Base-by-base conservation (phyloP, 768 basidiomycete genomes). In the Hericium rajendrae region DNA sequence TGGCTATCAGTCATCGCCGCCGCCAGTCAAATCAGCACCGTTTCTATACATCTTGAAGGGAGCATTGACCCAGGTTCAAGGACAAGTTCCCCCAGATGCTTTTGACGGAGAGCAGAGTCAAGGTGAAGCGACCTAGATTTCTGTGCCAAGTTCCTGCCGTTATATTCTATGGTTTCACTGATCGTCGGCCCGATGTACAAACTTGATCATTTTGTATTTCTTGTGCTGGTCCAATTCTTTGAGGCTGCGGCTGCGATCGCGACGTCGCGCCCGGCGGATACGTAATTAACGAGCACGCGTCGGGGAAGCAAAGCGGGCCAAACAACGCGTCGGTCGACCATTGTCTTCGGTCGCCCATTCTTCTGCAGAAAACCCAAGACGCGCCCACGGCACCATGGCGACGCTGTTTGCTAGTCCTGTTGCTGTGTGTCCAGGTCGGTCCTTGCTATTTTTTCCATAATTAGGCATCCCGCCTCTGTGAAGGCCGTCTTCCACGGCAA, bases 41-140 rank as follows among this genome's bases (percentile, higher is more conserved):
- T 94, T 84, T 69, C 65, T 94, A 39, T 95, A 94, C 68, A 81
- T 94, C 55, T 63, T 91, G 51, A 76, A 81, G 49, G 93, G 93
- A 4, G 86, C 90, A 16, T 76, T 95, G 57, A 91, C 89, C n/a
- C 88, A 88, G 65, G 73, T 86, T 62, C 93, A 95, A 74, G 93
- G 93, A 38, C 85, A 92, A 66, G 72, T 93, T 37, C 93, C 93
- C 10, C 71, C 77, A 49, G 90, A 91, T 61, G 93, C 93, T 6
- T 91, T 94, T 65, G 84, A 86, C 52, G 76, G 79, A 41, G 78
- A 79, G 59, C 32, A 32, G 32, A 32, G 8, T 32, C 32, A 32
- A 32, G 32, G 32, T 32, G 32, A 32, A 32, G 32, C 9, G 9
- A 32, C 32, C 5, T 32, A 10, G 9, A 32, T 32, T 32, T 32